phyloP scores from a whole-genome alignment of 2,329 filamentous ascomycete species.

The Neofusicoccum laricinum region DNA sequence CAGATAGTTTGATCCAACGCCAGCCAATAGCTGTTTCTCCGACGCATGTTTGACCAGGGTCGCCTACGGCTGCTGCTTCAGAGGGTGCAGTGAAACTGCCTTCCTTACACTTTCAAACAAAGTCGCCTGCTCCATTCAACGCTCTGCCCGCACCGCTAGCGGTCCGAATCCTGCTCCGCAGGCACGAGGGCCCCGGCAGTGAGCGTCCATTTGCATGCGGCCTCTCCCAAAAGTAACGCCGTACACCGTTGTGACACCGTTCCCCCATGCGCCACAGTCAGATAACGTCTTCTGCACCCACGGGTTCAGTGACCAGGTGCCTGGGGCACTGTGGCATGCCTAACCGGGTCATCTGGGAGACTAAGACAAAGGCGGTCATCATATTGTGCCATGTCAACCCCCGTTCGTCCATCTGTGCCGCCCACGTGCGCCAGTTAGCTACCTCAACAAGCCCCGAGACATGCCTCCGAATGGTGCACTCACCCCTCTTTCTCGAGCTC shows the following conservation, averaged over 20 bases:
- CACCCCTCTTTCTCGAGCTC: constrained; percentile 23
- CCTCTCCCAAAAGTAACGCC: background rate
- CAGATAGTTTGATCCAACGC: background rate
- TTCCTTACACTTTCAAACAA: background rate
- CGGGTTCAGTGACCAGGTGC: background rate
- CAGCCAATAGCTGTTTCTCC: background rate
- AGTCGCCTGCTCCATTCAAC: background rate
- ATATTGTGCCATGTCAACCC: constrained; percentile 4
- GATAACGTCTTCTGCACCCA: constrained; percentile 1
- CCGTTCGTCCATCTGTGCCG: constrained; percentile 12
- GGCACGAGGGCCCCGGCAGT: background rate
- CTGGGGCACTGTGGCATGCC: background rate
- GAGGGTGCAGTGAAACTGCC: background rate
- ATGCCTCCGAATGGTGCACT: constrained; percentile 12
- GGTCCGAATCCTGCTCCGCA: background rate
- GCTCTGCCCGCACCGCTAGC: background rate
- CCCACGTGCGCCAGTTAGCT: constrained; percentile 17
- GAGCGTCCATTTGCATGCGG: background rate
- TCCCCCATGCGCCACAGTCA: constrained; percentile 1
- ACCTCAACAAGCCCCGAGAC: background rate
- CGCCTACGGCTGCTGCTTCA: constrained; percentile 5
- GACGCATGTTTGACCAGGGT: background rate
- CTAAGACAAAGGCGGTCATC: background rate
- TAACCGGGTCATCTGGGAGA: constrained; percentile 7
- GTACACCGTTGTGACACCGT: background rate